A percentile compares a stretch with the other conserved stretches of the same genome.
Conservation (phyloP, 768 basidiomycete species). For the Mycena capillaripes region DNA sequence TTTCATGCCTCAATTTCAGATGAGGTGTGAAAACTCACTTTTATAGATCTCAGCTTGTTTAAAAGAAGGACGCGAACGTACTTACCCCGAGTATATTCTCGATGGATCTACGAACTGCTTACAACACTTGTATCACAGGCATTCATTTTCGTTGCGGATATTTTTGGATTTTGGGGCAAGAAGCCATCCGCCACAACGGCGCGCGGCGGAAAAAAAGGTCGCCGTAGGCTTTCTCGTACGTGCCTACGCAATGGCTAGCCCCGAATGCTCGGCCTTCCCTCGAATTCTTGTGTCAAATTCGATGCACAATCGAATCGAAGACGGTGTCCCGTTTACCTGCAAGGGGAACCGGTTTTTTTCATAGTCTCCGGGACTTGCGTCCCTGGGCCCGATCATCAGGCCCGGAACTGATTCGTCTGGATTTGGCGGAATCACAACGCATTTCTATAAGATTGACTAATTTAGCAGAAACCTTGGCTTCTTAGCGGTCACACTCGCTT, state of each 20-base stretch:
- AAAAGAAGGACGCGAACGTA: neutral
- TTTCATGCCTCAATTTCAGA: neutral
- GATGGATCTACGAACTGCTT: neutral
- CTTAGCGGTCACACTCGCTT: conserved; percentile 4
- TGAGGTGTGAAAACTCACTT: no score
- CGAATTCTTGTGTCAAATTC: conserved; percentile 1
- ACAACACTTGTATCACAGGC: neutral
- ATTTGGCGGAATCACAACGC: neutral
- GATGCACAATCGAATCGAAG: conserved; percentile 2
- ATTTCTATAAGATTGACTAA: conserved; percentile 10
- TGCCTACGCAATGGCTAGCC: neutral
- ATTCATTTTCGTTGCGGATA: neutral
- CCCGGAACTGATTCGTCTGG: conserved; percentile 8
- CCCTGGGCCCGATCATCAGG: conserved; percentile 26
- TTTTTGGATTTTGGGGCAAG: neutral
- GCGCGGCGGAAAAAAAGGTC: neutral
- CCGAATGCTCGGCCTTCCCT: conserved; percentile 1
- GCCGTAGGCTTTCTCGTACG: neutral
- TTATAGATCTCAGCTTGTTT: no score
- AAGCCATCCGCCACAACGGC: neutral
- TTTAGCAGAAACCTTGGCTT: neutral
- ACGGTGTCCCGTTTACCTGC: conserved; percentile 5
- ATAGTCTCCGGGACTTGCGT: conserved; percentile 1
- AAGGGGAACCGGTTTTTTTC: conserved; percentile 31
- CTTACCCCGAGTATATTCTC: conserved; percentile 5